Conservation (phyloP, 2,329 filamentous ascomycete species). For the Exophiala oligosperma region DNA sequence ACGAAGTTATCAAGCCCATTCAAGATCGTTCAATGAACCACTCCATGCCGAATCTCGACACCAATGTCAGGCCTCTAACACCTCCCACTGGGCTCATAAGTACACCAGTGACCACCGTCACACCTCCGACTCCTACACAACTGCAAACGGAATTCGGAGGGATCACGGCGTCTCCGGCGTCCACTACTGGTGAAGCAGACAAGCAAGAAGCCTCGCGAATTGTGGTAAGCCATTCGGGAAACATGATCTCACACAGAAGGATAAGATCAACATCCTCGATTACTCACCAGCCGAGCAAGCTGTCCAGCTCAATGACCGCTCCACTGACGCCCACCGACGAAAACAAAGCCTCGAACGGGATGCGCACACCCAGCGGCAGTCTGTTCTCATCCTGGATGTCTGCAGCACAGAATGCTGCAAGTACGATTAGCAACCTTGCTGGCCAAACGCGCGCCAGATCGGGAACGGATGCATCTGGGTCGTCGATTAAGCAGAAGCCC, state of each 20-base stretch:
- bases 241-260: slow-evolving; percentile 72
- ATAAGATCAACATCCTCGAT: slow-evolving; percentile 56
- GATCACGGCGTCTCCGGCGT: slow-evolving; percentile 34
- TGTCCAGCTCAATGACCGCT: slow-evolving; percentile 72
- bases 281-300: slow-evolving; percentile 72
- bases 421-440: slow-evolving; percentile 68
- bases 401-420: slow-evolving; percentile 88
- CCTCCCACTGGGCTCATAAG: slow-evolving; percentile 31
- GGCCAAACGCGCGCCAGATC: slow-evolving; percentile 50
- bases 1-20: not conserved
- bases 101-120: slow-evolving; percentile 59
- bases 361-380: slow-evolving; percentile 33
- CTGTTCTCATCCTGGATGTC: slow-evolving; percentile 96
- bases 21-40: slow-evolving; percentile 10
- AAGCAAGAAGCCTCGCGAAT: slow-evolving; percentile 45
- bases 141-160: slow-evolving; percentile 37
- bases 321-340: slow-evolving; percentile 80
- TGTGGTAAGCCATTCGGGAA: slow-evolving; percentile 63
- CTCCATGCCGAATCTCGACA: slow-evolving; percentile 23
- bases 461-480: slow-evolving; percentile 35
- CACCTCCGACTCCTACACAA: slow-evolving; percentile 61
- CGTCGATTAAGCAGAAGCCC: slow-evolving; percentile 31
- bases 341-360: slow-evolving; percentile 34
- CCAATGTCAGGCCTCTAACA: slow-evolving; percentile 23
- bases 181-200: slow-evolving; percentile 36